Percentiles rank a stretch among this genome's conserved stretches.
These are phyloP conservation scores for Suhomyces ambrosiae DNA, from an alignment of 1,139 yeast species.

Conservation along the genomic window DNA sequence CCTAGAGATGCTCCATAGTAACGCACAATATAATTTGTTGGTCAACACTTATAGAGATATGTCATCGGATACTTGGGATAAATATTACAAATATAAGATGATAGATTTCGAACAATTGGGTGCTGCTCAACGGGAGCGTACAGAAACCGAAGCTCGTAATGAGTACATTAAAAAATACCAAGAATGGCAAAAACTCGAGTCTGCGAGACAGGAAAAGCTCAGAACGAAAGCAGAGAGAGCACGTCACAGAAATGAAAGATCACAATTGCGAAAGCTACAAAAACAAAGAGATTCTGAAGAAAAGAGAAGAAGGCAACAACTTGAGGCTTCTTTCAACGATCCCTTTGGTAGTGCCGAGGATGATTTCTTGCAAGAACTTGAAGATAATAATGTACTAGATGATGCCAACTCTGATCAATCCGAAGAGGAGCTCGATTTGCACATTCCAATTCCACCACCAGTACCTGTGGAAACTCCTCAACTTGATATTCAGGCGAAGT, in stretches of 20 bases:
- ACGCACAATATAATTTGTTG: slow-evolving; percentile 44
- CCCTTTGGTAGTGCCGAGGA: slow-evolving; percentile 19
- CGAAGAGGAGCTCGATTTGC: slow-evolving; percentile 13
- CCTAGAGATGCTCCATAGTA: slow-evolving; percentile 49
- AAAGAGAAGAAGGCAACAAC: slow-evolving; percentile 14
- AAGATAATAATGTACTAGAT: slow-evolving; percentile 11
- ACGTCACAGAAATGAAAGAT: slow-evolving; percentile 17
- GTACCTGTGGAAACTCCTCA: slow-evolving; percentile 24
- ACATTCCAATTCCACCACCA: slow-evolving; percentile 24
- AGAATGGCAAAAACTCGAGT: slow-evolving; percentile 23
- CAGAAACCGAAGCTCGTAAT: slow-evolving; percentile 15
- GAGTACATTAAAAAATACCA: slow-evolving; percentile 18
- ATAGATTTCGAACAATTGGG: slow-evolving; percentile 44
- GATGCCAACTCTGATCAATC: slow-evolving; percentile 13
- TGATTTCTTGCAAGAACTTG: slow-evolving; percentile 15
- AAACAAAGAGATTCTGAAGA: slow-evolving; percentile 16
- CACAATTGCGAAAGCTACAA: slow-evolving; percentile 19
- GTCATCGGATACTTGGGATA: slow-evolving; percentile 43
- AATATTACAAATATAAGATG: slow-evolving; percentile 41
- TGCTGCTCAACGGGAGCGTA: slow-evolving; percentile 22
- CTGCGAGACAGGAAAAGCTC: slow-evolving; percentile 23
- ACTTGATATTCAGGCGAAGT: slow-evolving; percentile 27
- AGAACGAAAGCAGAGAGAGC: slow-evolving; percentile 14
- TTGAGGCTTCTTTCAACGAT: slow-evolving; percentile 24
- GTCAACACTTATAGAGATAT: slow-evolving; percentile 46